Evolutionary conservation across 75 land plant genomes (phyloP).

Genomic region (Cupressus sempervirens): DNA sequence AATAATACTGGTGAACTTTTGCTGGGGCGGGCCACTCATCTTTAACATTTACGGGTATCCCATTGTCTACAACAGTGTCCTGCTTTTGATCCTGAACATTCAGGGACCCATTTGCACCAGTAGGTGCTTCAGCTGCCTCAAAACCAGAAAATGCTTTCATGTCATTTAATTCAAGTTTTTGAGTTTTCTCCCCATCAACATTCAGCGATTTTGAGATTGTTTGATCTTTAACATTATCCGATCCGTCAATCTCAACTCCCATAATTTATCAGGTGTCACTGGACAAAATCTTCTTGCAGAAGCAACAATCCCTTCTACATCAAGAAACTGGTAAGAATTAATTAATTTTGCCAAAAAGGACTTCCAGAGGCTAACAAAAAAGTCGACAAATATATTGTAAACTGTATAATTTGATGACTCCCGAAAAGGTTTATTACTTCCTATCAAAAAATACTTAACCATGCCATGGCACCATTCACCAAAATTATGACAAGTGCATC

Average conservation of each 20-base stretch:
- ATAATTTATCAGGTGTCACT: not conserved
- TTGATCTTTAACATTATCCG: not conserved
- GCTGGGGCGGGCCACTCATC: constrained; percentile 56
- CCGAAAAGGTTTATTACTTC: not conserved
- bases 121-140: constrained; percentile 13
- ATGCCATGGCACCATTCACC: not conserved
- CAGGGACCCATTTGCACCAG: constrained; percentile 20
- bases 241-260: constrained; percentile 9
- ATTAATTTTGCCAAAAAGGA: not conserved
- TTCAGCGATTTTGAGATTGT: not conserved
- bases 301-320: not conserved
- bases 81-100: constrained; percentile 7
- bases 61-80: constrained; percentile 12
- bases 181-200: not conserved
- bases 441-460: not conserved
- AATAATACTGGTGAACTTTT: constrained; percentile 35
- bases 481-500: not conserved
- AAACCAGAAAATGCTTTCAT: constrained; percentile 2
- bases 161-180: not conserved
- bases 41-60: constrained; percentile 39
- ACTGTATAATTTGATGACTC: not conserved
- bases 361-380: not conserved
- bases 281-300: not conserved
- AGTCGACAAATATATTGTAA: not conserved
- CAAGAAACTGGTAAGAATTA: not conserved